Evolutionary conservation across 2,329 filamentous ascomycete genomes (phyloP).

Genomic region (Penicillium sp.): DNA sequence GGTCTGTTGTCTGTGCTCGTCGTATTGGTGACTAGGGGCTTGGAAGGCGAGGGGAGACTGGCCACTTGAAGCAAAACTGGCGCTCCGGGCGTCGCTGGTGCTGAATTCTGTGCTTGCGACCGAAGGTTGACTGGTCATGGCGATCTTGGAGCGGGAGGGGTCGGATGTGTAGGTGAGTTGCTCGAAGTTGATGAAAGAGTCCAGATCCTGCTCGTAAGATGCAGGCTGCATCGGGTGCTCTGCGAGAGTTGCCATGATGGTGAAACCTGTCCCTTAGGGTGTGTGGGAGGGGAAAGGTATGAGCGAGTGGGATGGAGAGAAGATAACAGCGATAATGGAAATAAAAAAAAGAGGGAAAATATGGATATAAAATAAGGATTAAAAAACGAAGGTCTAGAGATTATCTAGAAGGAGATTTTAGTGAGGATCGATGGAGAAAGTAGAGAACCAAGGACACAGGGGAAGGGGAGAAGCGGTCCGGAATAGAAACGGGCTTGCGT

Average conservation of each 20-base stretch:
- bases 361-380: not conserved
- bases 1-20: constrained; percentile 92
- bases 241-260: constrained; percentile 38
- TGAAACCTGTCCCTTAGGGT: not conserved
- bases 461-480: constrained; percentile 18
- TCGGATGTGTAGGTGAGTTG: constrained; percentile 45
- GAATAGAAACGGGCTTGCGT: constrained; percentile 32
- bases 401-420: constrained; percentile 16
- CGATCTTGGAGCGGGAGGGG: constrained; percentile 37
- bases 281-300: not conserved
- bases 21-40: constrained; percentile 91
- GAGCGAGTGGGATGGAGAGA: not conserved
- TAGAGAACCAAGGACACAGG: constrained; percentile 13
- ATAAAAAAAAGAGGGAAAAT: constrained; percentile 16
- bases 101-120: constrained; percentile 39
- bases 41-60: constrained; percentile 62
- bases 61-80: constrained; percentile 37
- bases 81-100: constrained; percentile 32
- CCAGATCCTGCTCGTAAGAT: constrained; percentile 47
- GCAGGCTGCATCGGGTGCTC: constrained; percentile 37
- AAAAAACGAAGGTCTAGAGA: constrained; percentile 12
- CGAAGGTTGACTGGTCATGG: constrained; percentile 39
- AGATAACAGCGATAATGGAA: not conserved
- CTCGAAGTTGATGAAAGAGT: constrained; percentile 50
- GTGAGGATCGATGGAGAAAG: constrained; percentile 11